phyloP scores from a whole-genome alignment of 208 protist genomes.

The Leishmania braziliensis region DNA sequence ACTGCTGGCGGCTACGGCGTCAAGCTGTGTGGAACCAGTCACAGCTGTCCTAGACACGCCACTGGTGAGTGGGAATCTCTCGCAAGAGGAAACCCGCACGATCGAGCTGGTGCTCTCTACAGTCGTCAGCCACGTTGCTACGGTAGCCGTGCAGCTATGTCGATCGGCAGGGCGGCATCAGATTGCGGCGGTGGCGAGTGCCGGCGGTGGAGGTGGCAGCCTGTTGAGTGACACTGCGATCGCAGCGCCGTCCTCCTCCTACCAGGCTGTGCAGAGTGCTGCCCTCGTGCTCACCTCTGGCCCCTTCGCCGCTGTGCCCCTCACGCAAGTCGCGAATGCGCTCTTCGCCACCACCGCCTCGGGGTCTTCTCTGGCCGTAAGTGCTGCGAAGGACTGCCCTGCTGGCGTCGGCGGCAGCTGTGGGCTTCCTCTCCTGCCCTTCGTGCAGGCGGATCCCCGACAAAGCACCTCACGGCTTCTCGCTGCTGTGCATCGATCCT shows the following conservation, averaged over 20 bases:
- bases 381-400: neutral
- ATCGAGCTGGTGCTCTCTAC: slow-evolving; percentile 16
- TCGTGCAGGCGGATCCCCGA: slow-evolving; percentile 22
- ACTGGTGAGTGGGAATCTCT: neutral
- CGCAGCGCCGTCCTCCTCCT: slow-evolving; percentile 8
- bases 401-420: neutral
- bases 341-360: slow-evolving; percentile 12
- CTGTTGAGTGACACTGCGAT: neutral
- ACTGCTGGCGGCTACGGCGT: slow-evolving; percentile 6
- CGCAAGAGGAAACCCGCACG: slow-evolving; percentile 15
- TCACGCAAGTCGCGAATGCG: slow-evolving; percentile 26
- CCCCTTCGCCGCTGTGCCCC: slow-evolving; percentile 27
- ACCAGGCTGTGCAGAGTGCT: slow-evolving; percentile 27
- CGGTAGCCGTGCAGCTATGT: slow-evolving; percentile 32
- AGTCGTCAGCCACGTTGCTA: slow-evolving; percentile 20
- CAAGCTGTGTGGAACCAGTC: neutral
- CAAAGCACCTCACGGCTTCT: slow-evolving; percentile 17
- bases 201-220: neutral
- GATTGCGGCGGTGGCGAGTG: slow-evolving; percentile 3
- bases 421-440: slow-evolving; percentile 20
- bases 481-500: slow-evolving; percentile 18
- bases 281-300: slow-evolving; percentile 24
- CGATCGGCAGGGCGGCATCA: slow-evolving; percentile 21
- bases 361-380: neutral
- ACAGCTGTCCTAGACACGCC: neutral